phyloP scores from a whole-genome alignment of 1,139 yeast species.

The Debaryomycetaceae sp. region DNA sequence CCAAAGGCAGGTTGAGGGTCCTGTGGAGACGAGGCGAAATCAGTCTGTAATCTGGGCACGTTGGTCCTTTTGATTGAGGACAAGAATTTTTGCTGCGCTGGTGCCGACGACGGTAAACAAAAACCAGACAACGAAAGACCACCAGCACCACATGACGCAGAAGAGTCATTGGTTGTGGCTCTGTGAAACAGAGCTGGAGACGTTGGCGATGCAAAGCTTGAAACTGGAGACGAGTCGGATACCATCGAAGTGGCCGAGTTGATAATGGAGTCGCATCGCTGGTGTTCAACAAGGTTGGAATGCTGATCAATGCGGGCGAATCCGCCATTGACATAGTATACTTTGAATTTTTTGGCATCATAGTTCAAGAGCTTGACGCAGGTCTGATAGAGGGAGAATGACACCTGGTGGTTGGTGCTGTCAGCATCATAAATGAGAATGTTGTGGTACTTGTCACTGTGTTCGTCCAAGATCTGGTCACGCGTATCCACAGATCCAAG shows the following conservation, averaged over 20 bases:
- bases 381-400: slow-evolving; percentile 38
- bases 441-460: slow-evolving; percentile 16
- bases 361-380: slow-evolving; percentile 33
- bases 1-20: too few species aligned
- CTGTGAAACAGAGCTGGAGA: slow-evolving; percentile 1
- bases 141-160: slow-evolving; percentile 3
- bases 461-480: slow-evolving; percentile 14
- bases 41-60: slow-evolving; percentile 17
- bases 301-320: slow-evolving; percentile 14
- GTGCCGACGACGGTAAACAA: slow-evolving; percentile 32
- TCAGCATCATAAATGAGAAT: slow-evolving; percentile 51
- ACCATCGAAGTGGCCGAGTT: slow-evolving; percentile 3
- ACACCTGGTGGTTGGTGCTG: slow-evolving; percentile 23
- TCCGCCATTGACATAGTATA: slow-evolving; percentile 37
- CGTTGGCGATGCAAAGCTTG: slow-evolving; percentile 1
- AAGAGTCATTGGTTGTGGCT: slow-evolving; percentile 1
- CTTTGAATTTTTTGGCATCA: slow-evolving; percentile 18
- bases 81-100: slow-evolving; percentile 27
- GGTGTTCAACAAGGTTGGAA: slow-evolving; percentile 1
- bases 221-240: slow-evolving; percentile 3
- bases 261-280: slow-evolving; percentile 4
- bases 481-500: slow-evolving; percentile 22
- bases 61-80: slow-evolving; percentile 27
- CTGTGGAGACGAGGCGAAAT: too few species aligned
- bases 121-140: slow-evolving; percentile 25